phyloP scores from a whole-genome alignment of 163 green algal genomes.

The Chlorella variabilis region DNA sequence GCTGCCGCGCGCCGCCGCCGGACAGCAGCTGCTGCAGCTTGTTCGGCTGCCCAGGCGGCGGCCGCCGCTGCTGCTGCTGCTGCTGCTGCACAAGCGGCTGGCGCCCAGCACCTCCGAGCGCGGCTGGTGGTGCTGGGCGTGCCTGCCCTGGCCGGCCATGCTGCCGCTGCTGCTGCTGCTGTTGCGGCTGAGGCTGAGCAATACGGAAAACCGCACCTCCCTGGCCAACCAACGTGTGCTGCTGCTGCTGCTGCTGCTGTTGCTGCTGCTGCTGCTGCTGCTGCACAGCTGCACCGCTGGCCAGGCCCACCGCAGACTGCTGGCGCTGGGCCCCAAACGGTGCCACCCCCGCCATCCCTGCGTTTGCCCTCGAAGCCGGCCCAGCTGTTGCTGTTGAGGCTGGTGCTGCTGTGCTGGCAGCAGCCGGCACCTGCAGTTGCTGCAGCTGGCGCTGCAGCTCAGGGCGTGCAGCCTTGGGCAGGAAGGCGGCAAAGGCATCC shows the following conservation, averaged over 20 bases:
- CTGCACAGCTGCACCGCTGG: too few relatives aligned
- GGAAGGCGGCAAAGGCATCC: neutral
- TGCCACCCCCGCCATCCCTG: too few relatives aligned
- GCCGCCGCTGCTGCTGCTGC: neutral
- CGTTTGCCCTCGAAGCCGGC: too few relatives aligned
- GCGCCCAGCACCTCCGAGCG: neutral
- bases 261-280: too few relatives aligned
- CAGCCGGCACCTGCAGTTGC: neutral
- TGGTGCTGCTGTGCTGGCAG: neutral
- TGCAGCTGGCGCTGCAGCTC: neutral
- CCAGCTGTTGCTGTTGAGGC: neutral
- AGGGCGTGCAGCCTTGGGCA: slow-evolving; percentile 8
- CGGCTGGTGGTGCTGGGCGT: neutral
- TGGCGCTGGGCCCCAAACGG: too few relatives aligned
- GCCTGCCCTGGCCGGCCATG: too few relatives aligned
- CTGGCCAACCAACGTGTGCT: neutral
- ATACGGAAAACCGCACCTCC: too few relatives aligned
- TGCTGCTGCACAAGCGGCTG: neutral
- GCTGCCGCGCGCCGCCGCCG: too few relatives aligned
- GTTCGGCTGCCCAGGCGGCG: neutral
- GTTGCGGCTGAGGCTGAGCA: neutral
- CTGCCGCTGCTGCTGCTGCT: neutral
- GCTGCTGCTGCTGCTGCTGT: too few relatives aligned
- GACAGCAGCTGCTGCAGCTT: neutral
- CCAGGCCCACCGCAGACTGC: too few relatives aligned